phyloP scores from a whole-genome alignment of 768 basidiomycete species.

The Russula vinacea region DNA sequence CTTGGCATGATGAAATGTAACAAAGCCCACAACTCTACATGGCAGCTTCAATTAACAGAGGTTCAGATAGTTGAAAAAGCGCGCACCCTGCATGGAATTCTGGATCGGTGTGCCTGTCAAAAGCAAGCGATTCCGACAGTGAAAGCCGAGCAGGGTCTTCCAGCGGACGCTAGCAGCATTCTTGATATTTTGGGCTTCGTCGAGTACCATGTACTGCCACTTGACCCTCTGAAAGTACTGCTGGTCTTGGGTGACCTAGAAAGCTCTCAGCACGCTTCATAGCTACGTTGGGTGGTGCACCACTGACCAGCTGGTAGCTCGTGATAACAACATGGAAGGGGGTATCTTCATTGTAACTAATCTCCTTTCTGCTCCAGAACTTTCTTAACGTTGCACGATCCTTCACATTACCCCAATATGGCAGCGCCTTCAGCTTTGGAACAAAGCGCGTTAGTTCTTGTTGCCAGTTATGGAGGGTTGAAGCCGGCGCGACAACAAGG shows the following conservation, averaged over 20 bases:
- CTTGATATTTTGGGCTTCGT: constrained; percentile 99
- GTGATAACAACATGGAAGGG: constrained; percentile 97
- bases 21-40: constrained; percentile 90
- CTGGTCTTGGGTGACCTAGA: constrained; percentile 89
- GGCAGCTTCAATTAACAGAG: neutral
- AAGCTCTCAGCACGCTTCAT: constrained; percentile 1
- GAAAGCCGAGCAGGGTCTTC: constrained; percentile 95
- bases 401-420: constrained; percentile 98
- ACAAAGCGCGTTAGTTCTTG: constrained; percentile 97
- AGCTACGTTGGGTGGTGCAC: constrained; percentile 32
- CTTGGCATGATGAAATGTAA: constrained; percentile 99
- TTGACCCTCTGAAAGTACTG: constrained; percentile 97
- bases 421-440: constrained; percentile 87
- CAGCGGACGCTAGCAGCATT: constrained; percentile 93
- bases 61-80: neutral
- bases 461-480: constrained; percentile 99
- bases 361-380: constrained; percentile 98
- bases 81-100: constrained; percentile 96
- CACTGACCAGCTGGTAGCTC: constrained; percentile 86
- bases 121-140: constrained; percentile 90
- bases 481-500: constrained; percentile 94
- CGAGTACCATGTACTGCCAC: constrained; percentile 99
- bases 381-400: constrained; percentile 92
- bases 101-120: constrained; percentile 98
- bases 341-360: constrained; percentile 91